Evolutionary conservation across 345 rosid species (phyloP), one percentile per base, ranked within the genome.

Genomic region (Gossypium mustelinum): DNA sequence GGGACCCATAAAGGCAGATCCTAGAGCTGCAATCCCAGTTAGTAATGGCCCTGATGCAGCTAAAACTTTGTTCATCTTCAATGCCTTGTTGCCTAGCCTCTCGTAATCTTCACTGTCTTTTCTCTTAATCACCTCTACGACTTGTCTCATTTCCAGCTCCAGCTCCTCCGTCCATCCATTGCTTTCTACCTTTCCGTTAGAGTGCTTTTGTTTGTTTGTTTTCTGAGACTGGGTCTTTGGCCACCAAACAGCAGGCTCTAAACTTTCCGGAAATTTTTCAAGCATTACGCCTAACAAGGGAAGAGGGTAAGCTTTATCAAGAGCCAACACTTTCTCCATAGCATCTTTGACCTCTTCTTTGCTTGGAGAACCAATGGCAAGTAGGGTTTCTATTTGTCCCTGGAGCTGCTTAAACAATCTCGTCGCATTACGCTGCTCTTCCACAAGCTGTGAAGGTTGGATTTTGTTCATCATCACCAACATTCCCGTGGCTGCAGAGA

Each of bases 381-480:
- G 59, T 47, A 50, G 16, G 7, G 82, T 78, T n/a, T 77, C 66
- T 66, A 83, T 75, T 62, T 87, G 81, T 14, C 18, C 45, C 12
- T 75, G 84, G 34, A 86, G 83, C 78, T 83, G 84, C 76, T 81
- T 86, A 75, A 86, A 87, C 63, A 87, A 58, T 54, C 89, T 83
- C 0, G 82, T 50, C 0, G 89, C 89, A 41, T 82, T 87, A 74
- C 89, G 83, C 59, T 85, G 91, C 75, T 89, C 90, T 70, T 87
- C 91, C 2, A 87, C 87, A 2, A 89, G 79, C 22, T 89, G 89
- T 7, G 94, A 87, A 7, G 94, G 91, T 10, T 86, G 89, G 77
- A 89, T 76, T 25, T 61, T 79, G 82, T 89, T 86, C 86, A 72
- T 79, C 48, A 85, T 22, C 7, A 60, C 65, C 85, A 86, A 60